phyloP scores from a whole-genome alignment of 345 rosid genomes.

The Boechera retrofracta region DNA sequence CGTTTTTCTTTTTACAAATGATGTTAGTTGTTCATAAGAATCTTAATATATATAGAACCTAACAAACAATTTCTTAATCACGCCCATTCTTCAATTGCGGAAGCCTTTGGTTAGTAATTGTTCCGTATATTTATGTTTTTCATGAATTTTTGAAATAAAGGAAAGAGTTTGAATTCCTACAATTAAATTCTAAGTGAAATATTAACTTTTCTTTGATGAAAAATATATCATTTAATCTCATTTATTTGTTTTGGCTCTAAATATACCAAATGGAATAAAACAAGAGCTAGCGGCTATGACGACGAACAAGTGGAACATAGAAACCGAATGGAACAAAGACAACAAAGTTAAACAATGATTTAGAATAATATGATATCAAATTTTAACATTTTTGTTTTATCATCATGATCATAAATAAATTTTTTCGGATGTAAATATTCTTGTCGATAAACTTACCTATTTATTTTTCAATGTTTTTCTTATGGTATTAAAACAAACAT shows the following conservation, averaged over 20 bases:
- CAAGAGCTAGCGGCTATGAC: background rate
- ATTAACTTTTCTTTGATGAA: too few relatives aligned
- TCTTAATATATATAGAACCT: background rate
- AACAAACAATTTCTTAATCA: conserved; percentile 10
- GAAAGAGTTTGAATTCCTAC: background rate
- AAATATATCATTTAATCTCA: too few relatives aligned
- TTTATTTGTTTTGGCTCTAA: background rate
- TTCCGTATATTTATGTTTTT: background rate
- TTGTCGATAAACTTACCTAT: background rate
- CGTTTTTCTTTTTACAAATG: background rate
- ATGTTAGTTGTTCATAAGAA: background rate
- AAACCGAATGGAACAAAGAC: background rate
- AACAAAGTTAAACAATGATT: background rate
- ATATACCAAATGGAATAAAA: background rate
- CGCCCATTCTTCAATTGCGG: conserved; percentile 5
- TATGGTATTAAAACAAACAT: background rate
- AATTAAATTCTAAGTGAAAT: too few relatives aligned
- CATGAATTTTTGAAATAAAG: background rate
- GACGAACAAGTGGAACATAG: background rate
- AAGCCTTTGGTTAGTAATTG: conserved; percentile 1
- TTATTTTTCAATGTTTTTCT: too few relatives aligned
- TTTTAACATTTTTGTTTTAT: too few relatives aligned
- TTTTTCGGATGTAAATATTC: too few relatives aligned
- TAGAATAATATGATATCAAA: too few relatives aligned
- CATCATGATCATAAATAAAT: too few relatives aligned